Percentiles rank a stretch among this genome's conserved stretches.
Conservation (phyloP, 2,329 filamentous ascomycete genomes). For the Monosporascus cannonballus region DNA sequence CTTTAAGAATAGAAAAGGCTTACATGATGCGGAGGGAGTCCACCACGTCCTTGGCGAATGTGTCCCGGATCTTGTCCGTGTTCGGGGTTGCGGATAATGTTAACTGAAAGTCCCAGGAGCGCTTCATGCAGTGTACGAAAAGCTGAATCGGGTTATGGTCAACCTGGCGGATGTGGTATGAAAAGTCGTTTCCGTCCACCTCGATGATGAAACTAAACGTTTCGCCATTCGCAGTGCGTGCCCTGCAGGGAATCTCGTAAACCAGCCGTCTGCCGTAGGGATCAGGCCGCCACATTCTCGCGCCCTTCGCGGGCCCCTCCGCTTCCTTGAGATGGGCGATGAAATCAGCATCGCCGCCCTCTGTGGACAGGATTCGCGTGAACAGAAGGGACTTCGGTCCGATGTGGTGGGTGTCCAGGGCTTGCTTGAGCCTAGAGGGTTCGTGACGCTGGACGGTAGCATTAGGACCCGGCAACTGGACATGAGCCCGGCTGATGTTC, state of each 20-base stretch:
- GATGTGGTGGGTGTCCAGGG: slow-evolving; percentile 6
- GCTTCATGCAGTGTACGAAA: slow-evolving; percentile 21
- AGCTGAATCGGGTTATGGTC: slow-evolving; percentile 8
- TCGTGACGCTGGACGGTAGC: neutral
- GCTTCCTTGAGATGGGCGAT: slow-evolving; percentile 8
- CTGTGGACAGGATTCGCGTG: slow-evolving; percentile 9
- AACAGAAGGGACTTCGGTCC: slow-evolving; percentile 4
- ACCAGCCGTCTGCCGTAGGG: slow-evolving; percentile 7
- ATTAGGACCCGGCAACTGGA: neutral
- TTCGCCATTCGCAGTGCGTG: neutral
- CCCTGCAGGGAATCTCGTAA: slow-evolving; percentile 17
- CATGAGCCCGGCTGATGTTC: slow-evolving; percentile 3
- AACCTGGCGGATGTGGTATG: slow-evolving; percentile 8
- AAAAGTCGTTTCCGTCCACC: slow-evolving; percentile 17
- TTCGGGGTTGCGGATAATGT: slow-evolving; percentile 12
- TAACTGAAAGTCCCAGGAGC: slow-evolving; percentile 22
- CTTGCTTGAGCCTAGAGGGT: slow-evolving; percentile 3
- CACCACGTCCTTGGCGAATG: slow-evolving; percentile 20
- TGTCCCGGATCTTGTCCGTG: slow-evolving; percentile 10
- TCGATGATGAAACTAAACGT: slow-evolving; percentile 16
- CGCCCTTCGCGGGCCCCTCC: neutral
- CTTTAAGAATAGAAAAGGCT: slow-evolving; percentile 7
- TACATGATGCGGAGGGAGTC: slow-evolving; percentile 19
- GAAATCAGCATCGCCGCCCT: slow-evolving; percentile 18
- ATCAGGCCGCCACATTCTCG: neutral